Conservation (phyloP, 2,329 filamentous ascomycete genomes). For the Nemania diffusa region DNA sequence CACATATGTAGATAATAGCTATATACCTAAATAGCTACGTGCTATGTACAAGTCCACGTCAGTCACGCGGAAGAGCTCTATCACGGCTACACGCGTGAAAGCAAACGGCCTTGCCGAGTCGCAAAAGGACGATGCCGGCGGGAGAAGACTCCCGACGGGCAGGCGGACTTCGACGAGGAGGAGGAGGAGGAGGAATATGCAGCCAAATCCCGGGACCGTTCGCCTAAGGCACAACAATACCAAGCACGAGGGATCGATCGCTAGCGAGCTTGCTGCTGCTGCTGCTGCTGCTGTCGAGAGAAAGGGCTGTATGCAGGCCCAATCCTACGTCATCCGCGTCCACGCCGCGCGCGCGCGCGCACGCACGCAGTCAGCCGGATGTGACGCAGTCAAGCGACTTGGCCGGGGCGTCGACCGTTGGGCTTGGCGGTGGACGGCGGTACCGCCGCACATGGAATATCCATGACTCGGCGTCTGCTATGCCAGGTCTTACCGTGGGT, state of each 20-base stretch:
- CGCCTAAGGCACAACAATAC: neutral
- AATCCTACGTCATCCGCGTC: neutral
- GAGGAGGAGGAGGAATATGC: neutral
- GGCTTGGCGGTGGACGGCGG: neutral
- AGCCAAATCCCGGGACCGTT: neutral
- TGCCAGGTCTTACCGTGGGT: neutral
- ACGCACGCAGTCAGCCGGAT: neutral
- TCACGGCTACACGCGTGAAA: no score
- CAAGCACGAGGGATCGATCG: neutral
- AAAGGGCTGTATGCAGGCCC: neutral
- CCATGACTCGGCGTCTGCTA: neutral
- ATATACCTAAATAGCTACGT: neutral
- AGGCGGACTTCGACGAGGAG: no score
- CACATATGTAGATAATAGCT: neutral
- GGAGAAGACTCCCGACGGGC: neutral
- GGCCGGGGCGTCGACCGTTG: neutral
- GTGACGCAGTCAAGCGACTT: neutral
- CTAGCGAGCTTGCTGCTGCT: no score
- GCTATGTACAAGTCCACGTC: neutral
- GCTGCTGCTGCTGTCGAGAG: neutral
- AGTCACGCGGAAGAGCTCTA: neutral
- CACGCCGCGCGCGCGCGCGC: no score
- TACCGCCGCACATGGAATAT: neutral
- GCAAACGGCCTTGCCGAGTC: no score
- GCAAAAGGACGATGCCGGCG: no score